Evolutionary conservation across 805 yeast genomes (phyloP).

Genomic region (Scheffersomyces spartinae): DNA sequence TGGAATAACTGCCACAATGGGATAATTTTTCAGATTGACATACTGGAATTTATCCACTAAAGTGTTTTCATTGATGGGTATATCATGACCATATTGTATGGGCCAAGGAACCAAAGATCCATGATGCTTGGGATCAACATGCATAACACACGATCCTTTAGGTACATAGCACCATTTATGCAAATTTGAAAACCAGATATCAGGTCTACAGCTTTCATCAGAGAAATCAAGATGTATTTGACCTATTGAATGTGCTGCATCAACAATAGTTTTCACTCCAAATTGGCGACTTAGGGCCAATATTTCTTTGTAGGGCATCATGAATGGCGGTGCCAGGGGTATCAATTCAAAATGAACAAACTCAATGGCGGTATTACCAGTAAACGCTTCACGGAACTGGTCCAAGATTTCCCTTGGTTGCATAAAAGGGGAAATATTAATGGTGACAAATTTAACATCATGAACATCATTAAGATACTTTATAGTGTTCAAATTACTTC

Average conservation of each 20-base stretch:
- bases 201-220: constrained; percentile 35
- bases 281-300: constrained; percentile 14
- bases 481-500: constrained; percentile 21
- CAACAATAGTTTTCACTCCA: constrained; percentile 32
- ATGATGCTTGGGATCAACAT: constrained; percentile 44
- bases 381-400: constrained; percentile 11
- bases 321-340: constrained; percentile 24
- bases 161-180: constrained; percentile 64
- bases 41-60: constrained; percentile 37
- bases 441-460: constrained; percentile 13
- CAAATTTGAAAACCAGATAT: constrained; percentile 48
- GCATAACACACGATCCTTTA: constrained; percentile 45
- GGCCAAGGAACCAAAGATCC: constrained; percentile 23
- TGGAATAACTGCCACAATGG: constrained; percentile 28
- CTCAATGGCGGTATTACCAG: constrained; percentile 7
- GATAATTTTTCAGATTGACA: constrained; percentile 38
- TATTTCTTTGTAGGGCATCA: constrained; percentile 18
- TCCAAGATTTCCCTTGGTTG: constrained; percentile 11
- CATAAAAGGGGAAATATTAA: constrained; percentile 9
- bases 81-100: constrained; percentile 41
- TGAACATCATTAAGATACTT: constrained; percentile 11
- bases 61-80: constrained; percentile 36
- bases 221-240: constrained; percentile 31
- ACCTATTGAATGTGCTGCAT: constrained; percentile 68
- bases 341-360: constrained; percentile 25